These are phyloP conservation scores for Penicillium silybi DNA, from an alignment of 495 filamentous ascomycete species.

Conservation along the genomic window DNA sequence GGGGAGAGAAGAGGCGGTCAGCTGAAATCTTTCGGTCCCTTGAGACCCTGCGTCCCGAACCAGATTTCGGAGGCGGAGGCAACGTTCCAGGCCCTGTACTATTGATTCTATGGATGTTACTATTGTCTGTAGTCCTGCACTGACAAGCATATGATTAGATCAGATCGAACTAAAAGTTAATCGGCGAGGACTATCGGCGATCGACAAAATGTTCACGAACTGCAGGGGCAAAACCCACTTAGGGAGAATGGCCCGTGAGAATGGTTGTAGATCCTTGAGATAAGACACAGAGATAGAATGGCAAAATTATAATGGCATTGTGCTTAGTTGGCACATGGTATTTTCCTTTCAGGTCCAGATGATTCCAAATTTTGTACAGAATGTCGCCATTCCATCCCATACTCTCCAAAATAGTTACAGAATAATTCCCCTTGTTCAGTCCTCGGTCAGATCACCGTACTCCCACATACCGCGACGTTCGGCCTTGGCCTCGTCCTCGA, in stretches of 20 bases:
- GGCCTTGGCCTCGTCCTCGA: constrained; percentile 70
- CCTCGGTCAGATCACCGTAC: constrained; percentile 92
- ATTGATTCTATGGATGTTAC: neutral
- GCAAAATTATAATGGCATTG: neutral
- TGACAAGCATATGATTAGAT: neutral
- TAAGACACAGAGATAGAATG: neutral
- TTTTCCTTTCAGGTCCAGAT: constrained; percentile 1
- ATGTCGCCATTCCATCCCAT: constrained; percentile 10
- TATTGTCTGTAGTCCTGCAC: neutral
- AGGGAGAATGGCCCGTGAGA: neutral
- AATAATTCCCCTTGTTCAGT: constrained; percentile 43
- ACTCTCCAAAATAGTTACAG: constrained; percentile 9
- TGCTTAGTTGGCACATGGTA: constrained; percentile 9
- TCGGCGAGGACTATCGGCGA: neutral
- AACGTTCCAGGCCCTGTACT: neutral
- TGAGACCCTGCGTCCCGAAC: neutral
- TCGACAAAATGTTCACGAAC: neutral
- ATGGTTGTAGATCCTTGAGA: neutral
- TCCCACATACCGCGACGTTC: constrained; percentile 89
- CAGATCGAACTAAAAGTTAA: neutral
- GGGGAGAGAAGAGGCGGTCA: constrained; percentile 10
- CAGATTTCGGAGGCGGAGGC: neutral
- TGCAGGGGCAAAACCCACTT: neutral
- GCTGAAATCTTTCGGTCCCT: constrained; percentile 1
- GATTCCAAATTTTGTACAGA: constrained; percentile 19